Percentiles rank a stretch among this genome's conserved stretches.
Conservation (phyloP, 2,329 filamentous ascomycete species). For the Sclerotinia glacialis region DNA sequence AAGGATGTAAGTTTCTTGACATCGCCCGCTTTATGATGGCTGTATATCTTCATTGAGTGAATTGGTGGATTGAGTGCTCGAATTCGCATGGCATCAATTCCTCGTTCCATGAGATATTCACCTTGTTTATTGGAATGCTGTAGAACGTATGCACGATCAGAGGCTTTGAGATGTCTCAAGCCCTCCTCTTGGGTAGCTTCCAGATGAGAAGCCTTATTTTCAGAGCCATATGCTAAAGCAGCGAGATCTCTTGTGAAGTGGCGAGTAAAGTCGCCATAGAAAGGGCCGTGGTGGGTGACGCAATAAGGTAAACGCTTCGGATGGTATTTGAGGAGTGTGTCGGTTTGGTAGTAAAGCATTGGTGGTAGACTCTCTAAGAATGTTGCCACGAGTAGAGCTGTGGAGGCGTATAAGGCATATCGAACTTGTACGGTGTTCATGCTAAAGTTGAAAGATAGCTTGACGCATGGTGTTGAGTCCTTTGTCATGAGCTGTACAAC, state of each 20-base stretch:
- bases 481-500: conserved; percentile 19
- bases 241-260: conserved; percentile 23
- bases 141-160: conserved; percentile 23
- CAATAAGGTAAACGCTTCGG: conserved; percentile 24
- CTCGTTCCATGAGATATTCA: conserved; percentile 24
- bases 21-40: background rate
- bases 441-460: conserved; percentile 23
- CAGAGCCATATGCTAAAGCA: conserved; percentile 25
- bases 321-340: conserved; percentile 25
- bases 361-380: conserved; percentile 9
- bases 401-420: conserved; percentile 22
- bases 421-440: conserved; percentile 22
- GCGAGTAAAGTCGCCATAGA: conserved; percentile 24
- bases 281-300: conserved; percentile 27
- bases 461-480: conserved; percentile 21
- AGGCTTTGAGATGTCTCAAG: conserved; percentile 20
- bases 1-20: conserved; percentile 11
- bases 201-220: conserved; percentile 24
- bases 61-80: conserved; percentile 25
- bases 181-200: conserved; percentile 23
- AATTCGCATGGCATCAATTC: conserved; percentile 22
- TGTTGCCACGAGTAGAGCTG: conserved; percentile 18
- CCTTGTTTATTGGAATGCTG: conserved; percentile 26
- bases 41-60: conserved; percentile 16
- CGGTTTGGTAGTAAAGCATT: conserved; percentile 27